Percentiles rank a stretch among this genome's conserved stretches.
Evolutionary conservation across 177 flowering plant genomes (phyloP).

Genomic region (Tripterygium wilfordii): DNA sequence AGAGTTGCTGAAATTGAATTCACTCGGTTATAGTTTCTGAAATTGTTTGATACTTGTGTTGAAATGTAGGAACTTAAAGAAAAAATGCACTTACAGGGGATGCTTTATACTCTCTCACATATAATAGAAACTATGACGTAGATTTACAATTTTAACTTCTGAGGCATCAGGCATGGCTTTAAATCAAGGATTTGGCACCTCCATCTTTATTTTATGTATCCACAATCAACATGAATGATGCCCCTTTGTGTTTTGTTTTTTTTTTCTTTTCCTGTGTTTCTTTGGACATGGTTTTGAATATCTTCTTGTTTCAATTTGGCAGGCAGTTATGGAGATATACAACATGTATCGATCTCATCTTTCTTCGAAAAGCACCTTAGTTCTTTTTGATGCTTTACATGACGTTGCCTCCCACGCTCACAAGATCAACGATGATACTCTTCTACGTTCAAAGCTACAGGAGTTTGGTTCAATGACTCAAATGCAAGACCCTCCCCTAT

Average conservation of each 20-base stretch:
- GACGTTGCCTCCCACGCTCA: conserved; percentile 81
- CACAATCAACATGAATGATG: too few relatives aligned
- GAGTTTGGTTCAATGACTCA: conserved; percentile 81
- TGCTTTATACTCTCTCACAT: too few relatives aligned
- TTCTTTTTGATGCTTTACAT: conserved; percentile 73
- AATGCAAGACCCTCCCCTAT: conserved; percentile 95
- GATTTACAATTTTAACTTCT: too few relatives aligned
- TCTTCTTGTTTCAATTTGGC: conserved; percentile 16
- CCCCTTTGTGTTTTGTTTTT: not conserved
- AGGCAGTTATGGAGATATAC: conserved; percentile 97
- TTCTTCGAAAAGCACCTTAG: conserved; percentile 52
- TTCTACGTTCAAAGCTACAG: conserved; percentile 72
- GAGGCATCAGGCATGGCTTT: too few relatives aligned
- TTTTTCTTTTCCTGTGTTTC: not conserved
- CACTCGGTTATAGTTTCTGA: too few relatives aligned
- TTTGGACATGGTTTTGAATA: not conserved
- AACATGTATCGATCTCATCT: conserved; percentile 71
- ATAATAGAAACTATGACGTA: too few relatives aligned
- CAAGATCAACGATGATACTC: conserved; percentile 55
- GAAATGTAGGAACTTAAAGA: too few relatives aligned
- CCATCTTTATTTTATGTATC: too few relatives aligned
- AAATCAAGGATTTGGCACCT: too few relatives aligned
- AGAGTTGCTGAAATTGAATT: too few relatives aligned
- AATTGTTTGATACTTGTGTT: too few relatives aligned
- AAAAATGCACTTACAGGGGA: too few relatives aligned